phyloP scores from a whole-genome alignment of 495 filamentous ascomycete species.

The Penicillium lagena region DNA sequence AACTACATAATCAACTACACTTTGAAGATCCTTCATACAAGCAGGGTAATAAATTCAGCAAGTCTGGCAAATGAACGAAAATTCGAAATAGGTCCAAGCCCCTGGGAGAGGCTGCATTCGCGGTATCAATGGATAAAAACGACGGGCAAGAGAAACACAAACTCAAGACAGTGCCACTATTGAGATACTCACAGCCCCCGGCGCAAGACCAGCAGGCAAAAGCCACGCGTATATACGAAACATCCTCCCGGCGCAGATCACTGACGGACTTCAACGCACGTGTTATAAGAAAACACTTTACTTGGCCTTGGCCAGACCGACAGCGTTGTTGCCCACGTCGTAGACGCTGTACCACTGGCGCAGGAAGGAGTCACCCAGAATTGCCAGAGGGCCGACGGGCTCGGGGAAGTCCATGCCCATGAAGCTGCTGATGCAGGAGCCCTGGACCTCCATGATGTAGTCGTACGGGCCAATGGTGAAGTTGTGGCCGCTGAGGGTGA shows the following conservation, averaged over 20 bases:
- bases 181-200: neutral
- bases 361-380: constrained; percentile 96
- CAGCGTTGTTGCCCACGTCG: constrained; percentile 74
- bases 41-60: neutral
- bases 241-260: constrained; percentile 5
- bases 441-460: constrained; percentile 94
- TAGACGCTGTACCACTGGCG: constrained; percentile 97
- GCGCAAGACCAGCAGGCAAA: neutral
- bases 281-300: constrained; percentile 15
- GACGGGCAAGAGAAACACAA: neutral
- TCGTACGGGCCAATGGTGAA: constrained; percentile 86
- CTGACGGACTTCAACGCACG: neutral
- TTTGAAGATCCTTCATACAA: neutral
- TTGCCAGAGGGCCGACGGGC: constrained; percentile 86
- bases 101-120: constrained; percentile 1
- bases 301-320: constrained; percentile 85
- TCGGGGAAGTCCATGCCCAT: constrained; percentile 97
- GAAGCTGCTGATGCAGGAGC: constrained; percentile 93
- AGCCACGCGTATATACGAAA: constrained; percentile 16
- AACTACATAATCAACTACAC: neutral
- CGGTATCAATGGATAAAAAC: neutral
- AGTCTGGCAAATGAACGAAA: constrained; percentile 4
- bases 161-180: no score
- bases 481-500: constrained; percentile 80
- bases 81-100: constrained; percentile 11